Percentiles rank a stretch among this genome's conserved stretches.
Evolutionary conservation across 129 eudicot species (phyloP).

Genomic region (Scalesia atractyloides): DNA sequence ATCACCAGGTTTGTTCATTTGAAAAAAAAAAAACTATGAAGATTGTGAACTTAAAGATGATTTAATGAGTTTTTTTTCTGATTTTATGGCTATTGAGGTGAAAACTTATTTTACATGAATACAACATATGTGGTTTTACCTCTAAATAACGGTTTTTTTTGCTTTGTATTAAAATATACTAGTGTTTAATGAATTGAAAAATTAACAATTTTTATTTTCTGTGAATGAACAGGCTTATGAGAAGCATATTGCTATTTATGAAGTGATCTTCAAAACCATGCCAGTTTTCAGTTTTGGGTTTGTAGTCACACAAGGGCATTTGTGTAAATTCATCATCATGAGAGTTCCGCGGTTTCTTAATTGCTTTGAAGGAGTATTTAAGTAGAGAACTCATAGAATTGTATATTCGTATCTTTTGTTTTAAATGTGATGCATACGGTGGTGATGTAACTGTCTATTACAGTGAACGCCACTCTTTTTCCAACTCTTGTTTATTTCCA

Average conservation of each 20-base stretch:
- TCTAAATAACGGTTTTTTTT: not conserved
- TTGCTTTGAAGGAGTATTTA: no score
- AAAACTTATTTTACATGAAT: no score
- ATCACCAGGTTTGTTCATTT: no score
- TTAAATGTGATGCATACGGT: no score
- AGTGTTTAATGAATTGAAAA: conserved; percentile 12
- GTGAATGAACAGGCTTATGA: conserved; percentile 23
- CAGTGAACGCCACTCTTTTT: no score
- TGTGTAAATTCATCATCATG: conserved; percentile 23
- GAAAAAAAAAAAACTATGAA: no score
- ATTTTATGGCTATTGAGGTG: no score
- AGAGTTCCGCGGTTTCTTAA: not conserved
- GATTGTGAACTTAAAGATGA: no score
- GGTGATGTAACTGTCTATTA: no score
- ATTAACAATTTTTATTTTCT: conserved; percentile 5
- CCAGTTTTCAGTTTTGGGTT: conserved; percentile 18
- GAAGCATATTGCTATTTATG: conserved; percentile 15
- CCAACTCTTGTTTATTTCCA: no score
- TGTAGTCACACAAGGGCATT: conserved; percentile 19
- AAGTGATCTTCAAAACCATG: conserved; percentile 12
- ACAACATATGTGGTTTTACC: not conserved
- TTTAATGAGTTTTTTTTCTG: not conserved
- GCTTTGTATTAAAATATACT: not conserved
- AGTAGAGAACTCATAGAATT: no score
- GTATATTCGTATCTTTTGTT: no score